These are phyloP conservation scores for Mycotypha africana DNA, from an alignment of 371 early-diverging fungal species.

Conservation along the genomic window DNA sequence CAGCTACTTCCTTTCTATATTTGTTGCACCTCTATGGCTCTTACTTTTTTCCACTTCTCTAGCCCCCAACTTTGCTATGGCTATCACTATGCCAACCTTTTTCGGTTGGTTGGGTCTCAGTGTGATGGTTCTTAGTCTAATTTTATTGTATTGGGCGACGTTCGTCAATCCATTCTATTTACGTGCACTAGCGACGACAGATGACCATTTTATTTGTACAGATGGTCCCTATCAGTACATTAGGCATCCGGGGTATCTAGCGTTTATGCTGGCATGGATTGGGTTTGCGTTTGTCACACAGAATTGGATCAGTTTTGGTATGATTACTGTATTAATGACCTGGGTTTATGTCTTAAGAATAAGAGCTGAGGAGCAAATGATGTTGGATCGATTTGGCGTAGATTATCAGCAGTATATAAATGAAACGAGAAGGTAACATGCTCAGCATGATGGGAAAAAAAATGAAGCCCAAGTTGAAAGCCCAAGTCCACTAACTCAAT, in stretches of 20 bases:
- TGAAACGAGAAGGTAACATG: slow-evolving; percentile 30
- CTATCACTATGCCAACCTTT: slow-evolving; percentile 2
- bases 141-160: slow-evolving; percentile 27
- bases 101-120: slow-evolving; percentile 18
- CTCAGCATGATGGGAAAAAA: too few species aligned
- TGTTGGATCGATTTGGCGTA: slow-evolving; percentile 36
- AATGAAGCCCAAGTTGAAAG: too few species aligned
- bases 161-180: slow-evolving; percentile 33
- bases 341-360: slow-evolving; percentile 26
- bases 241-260: slow-evolving; percentile 37
- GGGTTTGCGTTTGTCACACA: slow-evolving; percentile 28
- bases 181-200: slow-evolving; percentile 29
- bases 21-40: slow-evolving; percentile 16
- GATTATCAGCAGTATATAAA: slow-evolving; percentile 41
- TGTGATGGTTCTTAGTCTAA: slow-evolving; percentile 19
- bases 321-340: slow-evolving; percentile 9
- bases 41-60: slow-evolving; percentile 1
- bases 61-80: neutral
- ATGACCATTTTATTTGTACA: slow-evolving; percentile 39
- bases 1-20: slow-evolving; percentile 2
- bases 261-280: slow-evolving; percentile 32
- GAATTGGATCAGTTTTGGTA: slow-evolving; percentile 20
- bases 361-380: slow-evolving; percentile 34
- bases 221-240: slow-evolving; percentile 33
- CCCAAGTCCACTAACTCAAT: too few species aligned